Percentiles rank a stretch among this genome's conserved stretches.
These are phyloP conservation scores for Nepenthes mirabilis DNA, from an alignment of 148 eudicot species.

Conservation along the genomic window DNA sequence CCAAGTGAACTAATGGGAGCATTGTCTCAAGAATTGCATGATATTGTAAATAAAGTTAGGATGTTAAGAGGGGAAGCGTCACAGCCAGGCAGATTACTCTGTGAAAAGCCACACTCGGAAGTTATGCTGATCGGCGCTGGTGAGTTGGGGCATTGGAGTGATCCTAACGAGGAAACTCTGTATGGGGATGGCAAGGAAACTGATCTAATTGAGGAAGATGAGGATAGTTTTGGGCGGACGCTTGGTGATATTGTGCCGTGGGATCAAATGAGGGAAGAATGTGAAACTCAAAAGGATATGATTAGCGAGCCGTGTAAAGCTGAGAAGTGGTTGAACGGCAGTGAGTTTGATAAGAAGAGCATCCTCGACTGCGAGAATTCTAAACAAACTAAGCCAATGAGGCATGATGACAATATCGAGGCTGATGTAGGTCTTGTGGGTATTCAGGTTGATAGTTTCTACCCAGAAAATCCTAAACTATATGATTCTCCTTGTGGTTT, in stretches of 20 bases:
- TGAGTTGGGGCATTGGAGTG: conserved; percentile 77
- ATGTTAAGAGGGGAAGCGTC: conserved; percentile 50
- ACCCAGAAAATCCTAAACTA: conserved; percentile 88
- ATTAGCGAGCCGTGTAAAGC: conserved; percentile 57
- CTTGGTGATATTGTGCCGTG: conserved; percentile 76
- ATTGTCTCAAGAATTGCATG: conserved; percentile 58
- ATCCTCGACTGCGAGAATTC: conserved; percentile 53
- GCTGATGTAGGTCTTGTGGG: conserved; percentile 71
- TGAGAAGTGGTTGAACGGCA: conserved; percentile 65
- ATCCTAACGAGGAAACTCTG: conserved; percentile 38
- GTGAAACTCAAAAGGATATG: conserved; percentile 54
- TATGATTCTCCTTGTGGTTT: conserved; percentile 88
- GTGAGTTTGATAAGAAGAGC: conserved; percentile 70
- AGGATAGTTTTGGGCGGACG: conserved; percentile 76
- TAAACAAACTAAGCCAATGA: conserved; percentile 57
- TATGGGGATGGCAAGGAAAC: conserved; percentile 59
- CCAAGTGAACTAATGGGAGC: conserved; percentile 43
- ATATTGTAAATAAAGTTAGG: conserved; percentile 62
- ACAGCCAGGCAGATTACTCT: conserved; percentile 38
- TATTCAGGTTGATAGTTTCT: conserved; percentile 78
- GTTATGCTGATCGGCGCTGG: conserved; percentile 63
- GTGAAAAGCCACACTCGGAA: conserved; percentile 56
- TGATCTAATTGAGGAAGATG: conserved; percentile 76
- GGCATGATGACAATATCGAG: conserved; percentile 57
- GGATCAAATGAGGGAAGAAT: conserved; percentile 58